phyloP scores from a whole-genome alignment of 2,329 filamentous ascomycete genomes.

The Ophiostoma piceae region DNA sequence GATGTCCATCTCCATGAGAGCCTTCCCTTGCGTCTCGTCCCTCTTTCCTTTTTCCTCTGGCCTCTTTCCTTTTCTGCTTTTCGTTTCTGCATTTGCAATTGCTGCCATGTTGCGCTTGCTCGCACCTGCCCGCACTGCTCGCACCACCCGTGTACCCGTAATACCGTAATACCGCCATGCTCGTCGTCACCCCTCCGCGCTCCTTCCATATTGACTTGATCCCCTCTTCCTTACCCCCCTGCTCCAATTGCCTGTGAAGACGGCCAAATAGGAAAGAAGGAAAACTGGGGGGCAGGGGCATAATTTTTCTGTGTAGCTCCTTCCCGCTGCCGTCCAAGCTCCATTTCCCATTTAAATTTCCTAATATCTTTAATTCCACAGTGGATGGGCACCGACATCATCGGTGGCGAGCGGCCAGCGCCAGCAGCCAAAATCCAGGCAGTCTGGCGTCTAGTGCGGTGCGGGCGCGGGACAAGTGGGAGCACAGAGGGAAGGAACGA shows the following conservation, averaged over 20 bases:
- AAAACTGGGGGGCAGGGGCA: constrained; percentile 5
- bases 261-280: neutral
- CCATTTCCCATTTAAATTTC: constrained; percentile 17
- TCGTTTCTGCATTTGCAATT: neutral
- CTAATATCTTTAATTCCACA: neutral
- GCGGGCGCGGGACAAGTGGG: constrained; percentile 17
- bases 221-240: neutral
- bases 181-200: neutral
- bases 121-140: neutral
- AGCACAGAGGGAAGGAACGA: neutral
- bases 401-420: constrained; percentile 22
- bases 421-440: neutral
- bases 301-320: constrained; percentile 27
- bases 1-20: neutral
- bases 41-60: neutral
- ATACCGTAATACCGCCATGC: neutral
- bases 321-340: constrained; percentile 25
- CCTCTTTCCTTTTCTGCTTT: too few relatives aligned
- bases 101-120: neutral
- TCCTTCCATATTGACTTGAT: neutral
- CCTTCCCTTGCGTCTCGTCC: constrained; percentile 10
- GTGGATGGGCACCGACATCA: constrained; percentile 27
- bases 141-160: neutral
- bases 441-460: constrained; percentile 16
- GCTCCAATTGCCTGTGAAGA: neutral